A percentile compares a stretch with the other conserved stretches of the same genome.
Conservation (phyloP, 2,329 filamentous ascomycete species). For the Paecilomyces sp. region DNA sequence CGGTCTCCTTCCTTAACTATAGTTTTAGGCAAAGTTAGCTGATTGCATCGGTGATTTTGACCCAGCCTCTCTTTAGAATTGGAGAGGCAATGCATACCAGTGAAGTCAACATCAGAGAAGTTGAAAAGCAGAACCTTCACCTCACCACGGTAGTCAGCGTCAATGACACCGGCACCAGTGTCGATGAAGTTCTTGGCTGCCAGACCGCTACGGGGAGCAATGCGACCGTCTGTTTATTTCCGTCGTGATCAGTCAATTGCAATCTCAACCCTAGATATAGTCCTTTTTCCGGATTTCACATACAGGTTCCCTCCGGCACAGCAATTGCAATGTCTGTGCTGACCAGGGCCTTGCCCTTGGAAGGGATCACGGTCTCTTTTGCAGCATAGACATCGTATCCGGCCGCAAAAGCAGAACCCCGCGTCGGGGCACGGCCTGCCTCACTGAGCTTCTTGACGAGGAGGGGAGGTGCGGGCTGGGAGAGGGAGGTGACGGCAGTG, state of each 20-base stretch:
- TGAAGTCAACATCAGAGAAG: constrained; percentile 74
- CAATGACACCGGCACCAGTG: constrained; percentile 91
- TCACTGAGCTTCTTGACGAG: constrained; percentile 82
- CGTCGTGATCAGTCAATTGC: background rate
- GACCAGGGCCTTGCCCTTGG: constrained; percentile 76
- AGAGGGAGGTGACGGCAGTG: constrained; percentile 28
- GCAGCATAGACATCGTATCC: constrained; percentile 90
- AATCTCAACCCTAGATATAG: constrained; percentile 1
- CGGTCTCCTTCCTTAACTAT: constrained; percentile 75
- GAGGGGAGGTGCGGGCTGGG: constrained; percentile 51
- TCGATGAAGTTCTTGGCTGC: constrained; percentile 94
- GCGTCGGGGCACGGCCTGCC: constrained; percentile 73
- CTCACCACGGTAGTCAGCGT: constrained; percentile 91
- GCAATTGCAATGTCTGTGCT: constrained; percentile 89
- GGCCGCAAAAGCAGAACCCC: constrained; percentile 81
- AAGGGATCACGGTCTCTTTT: constrained; percentile 66
- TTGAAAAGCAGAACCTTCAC: constrained; percentile 96
- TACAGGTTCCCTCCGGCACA: constrained; percentile 84
- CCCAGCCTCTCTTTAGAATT: no score
- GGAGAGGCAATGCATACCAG: constrained; percentile 16
- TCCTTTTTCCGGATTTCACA: constrained; percentile 24
- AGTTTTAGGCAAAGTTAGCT: background rate
- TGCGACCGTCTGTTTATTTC: constrained; percentile 62
- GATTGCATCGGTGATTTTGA: background rate
- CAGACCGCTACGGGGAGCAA: constrained; percentile 85